These are phyloP conservation scores for Penicillium nucicola DNA, from an alignment of 495 filamentous ascomycete genomes.

Conservation along the genomic window DNA sequence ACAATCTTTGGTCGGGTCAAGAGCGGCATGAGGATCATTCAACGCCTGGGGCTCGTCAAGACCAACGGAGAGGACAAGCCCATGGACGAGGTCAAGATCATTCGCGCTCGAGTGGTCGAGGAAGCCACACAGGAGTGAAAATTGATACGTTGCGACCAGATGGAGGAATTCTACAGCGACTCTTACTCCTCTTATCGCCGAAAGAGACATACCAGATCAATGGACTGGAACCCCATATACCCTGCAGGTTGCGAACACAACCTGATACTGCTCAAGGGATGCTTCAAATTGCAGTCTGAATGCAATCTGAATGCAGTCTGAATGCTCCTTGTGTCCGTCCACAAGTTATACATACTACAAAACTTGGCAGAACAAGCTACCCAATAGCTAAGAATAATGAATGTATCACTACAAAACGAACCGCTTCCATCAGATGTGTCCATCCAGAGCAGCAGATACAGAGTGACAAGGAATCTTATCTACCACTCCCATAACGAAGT, in stretches of 20 bases:
- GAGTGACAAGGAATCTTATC: conserved; percentile 64
- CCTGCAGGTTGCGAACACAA: background rate
- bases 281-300: no score
- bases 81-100: conserved; percentile 77
- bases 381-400: conserved; percentile 18
- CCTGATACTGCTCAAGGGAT: background rate
- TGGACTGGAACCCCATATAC: background rate
- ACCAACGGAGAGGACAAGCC: conserved; percentile 79
- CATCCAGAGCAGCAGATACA: conserved; percentile 96
- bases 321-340: background rate
- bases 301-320: no score
- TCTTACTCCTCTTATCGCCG: background rate
- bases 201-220: background rate
- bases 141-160: background rate
- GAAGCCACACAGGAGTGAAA: conserved; percentile 45
- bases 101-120: conserved; percentile 64
- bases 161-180: background rate
- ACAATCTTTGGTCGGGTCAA: conserved; percentile 96
- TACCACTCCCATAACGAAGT: conserved; percentile 59
- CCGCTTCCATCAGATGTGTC: conserved; percentile 71
- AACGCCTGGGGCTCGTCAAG: conserved; percentile 88
- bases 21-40: conserved; percentile 75
- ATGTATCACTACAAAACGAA: conserved; percentile 66
- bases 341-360: background rate
- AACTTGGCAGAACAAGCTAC: background rate